Base-by-base conservation (phyloP, 225 moss, liverwort and hornwort genomes). In the Anthoceros angustus region DNA sequence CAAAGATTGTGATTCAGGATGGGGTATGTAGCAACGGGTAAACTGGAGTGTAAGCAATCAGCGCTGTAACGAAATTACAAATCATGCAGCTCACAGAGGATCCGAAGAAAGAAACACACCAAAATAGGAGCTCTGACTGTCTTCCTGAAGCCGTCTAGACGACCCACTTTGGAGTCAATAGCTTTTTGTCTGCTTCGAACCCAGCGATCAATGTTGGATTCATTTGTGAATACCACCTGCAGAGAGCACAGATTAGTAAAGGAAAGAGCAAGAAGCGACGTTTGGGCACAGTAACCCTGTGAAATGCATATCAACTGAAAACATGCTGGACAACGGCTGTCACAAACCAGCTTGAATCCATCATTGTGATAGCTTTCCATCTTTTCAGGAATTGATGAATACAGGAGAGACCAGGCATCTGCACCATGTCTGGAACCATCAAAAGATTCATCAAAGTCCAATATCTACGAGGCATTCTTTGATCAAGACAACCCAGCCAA, bases 191-290 rank as follows among this genome's bases (percentile, higher is more conserved):
- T 74, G 40, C 77, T 78, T 14, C 91, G 88, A 23, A 67, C 81
- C 78, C 82, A 98, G 18, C 88, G 80, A 75, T 98, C 95, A 66
- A 98, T 98, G 72, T 85, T 98, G 25, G 88, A 79, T 78, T 98
- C 91, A 62, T 98, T 98, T 55, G 95, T 72, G 42, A 88, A 91
- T 43, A 98, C 71, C 41, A 98, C 86, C 94, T 94, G 82, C 64
- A 15, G 4, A 4, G 7, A 12, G 14, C 68, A 14, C 50, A 9
- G 7, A 40, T 26, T 50, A 41, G 49, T 42, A 67, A 60, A n/a
- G n/a, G n/a, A n/a, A n/a, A n/a, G n/a, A n/a, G 63, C 61, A 62
- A 67, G 26, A 7, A 64, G 20, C 38, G 6, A 32, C 12, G 32
- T 23, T 8, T 12, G 15, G 0, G 64, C 18, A 24, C 63, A 63